A percentile compares a stretch with the other conserved stretches of the same genome.
Evolutionary conservation across 1,284 basidiomycete genomes (phyloP).

Genomic region (Ustilago tritici): DNA sequence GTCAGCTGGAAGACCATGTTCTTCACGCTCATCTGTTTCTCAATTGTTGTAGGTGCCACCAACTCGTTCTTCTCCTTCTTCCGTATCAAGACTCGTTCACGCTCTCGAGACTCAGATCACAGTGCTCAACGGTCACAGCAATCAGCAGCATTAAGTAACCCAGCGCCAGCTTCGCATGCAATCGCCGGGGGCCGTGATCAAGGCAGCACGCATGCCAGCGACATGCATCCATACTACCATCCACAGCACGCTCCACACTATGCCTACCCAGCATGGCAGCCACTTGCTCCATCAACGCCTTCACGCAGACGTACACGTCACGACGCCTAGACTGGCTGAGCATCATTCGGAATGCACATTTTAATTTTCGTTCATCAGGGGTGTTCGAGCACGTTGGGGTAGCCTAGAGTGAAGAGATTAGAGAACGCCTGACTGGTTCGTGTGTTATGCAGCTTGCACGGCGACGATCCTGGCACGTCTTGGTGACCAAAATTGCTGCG

Average conservation of each 20-base stretch:
- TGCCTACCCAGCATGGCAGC: conserved; percentile 32
- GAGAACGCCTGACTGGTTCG: conserved; percentile 2
- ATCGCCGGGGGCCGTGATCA: conserved; percentile 9
- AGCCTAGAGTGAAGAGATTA: background rate
- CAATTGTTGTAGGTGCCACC: conserved; percentile 64
- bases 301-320: conserved; percentile 27
- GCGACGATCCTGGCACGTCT: background rate
- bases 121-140: conserved; percentile 13
- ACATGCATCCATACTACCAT: conserved; percentile 24
- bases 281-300: conserved; percentile 32
- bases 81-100: conserved; percentile 50
- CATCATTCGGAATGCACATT: background rate
- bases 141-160: background rate
- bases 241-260: conserved; percentile 16
- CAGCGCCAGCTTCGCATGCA: conserved; percentile 2
- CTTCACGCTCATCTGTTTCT: conserved; percentile 61
- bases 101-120: conserved; percentile 9
- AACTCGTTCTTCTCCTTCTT: conserved; percentile 67
- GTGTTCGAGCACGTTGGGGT: background rate
- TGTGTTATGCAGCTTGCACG: conserved; percentile 3
- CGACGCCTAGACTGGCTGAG: background rate
- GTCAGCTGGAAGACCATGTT: conserved; percentile 96
- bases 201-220: conserved; percentile 15
- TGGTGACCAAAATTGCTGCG: background rate
- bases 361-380: background rate